Base-by-base conservation (phyloP, 305 asterid species). In the Solanum hybrid region DNA sequence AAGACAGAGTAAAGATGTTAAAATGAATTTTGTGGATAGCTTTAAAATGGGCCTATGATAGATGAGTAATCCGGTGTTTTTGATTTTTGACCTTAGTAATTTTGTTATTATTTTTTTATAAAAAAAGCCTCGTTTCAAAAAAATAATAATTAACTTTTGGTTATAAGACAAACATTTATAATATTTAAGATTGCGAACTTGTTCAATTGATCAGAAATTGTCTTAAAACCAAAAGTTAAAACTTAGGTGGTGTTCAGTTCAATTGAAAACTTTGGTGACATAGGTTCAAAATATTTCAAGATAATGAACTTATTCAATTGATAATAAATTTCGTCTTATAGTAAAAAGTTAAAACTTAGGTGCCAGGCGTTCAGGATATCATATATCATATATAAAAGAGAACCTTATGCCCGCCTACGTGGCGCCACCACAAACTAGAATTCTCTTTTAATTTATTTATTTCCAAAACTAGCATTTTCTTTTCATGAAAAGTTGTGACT, bases 401-500 rank as follows among this genome's bases (percentile, higher is more conserved):
- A 9, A 2, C 0, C 12, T 37, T 37, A 37, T 37, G 0, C 12
- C 4, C 1, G 41, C 41, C 41, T 37, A 37, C 4, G 41, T 37
- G 41, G 0, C 41, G 13, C 4, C 12, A 37, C 0, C 4, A 37
- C 12, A 37, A 37, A 37, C 1, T 0, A 37, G 12, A 37, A 10
- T 37, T 37, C 12, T 10, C 41, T 37, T 37, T 10, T 37, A 37
- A 37, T 37, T 37, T 37, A 37, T 37, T 37, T 37, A 37, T 9
- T 37, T 37, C 0, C 41, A 37, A 37, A 37, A 37, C 13, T 37
- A 9, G 41, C 4, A 12, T 37, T 10, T 0, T 0, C 41, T 37
- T 37, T 37, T 37, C 4, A 37, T 37, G 41, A 37, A 10, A 37
- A 37, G 4, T 37, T 37, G 39, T 36, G 38, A 36, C 38, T 36